These are phyloP conservation scores for Fistulifera solaris DNA, from an alignment of 108 stramenopile species.

Conservation along the genomic window DNA sequence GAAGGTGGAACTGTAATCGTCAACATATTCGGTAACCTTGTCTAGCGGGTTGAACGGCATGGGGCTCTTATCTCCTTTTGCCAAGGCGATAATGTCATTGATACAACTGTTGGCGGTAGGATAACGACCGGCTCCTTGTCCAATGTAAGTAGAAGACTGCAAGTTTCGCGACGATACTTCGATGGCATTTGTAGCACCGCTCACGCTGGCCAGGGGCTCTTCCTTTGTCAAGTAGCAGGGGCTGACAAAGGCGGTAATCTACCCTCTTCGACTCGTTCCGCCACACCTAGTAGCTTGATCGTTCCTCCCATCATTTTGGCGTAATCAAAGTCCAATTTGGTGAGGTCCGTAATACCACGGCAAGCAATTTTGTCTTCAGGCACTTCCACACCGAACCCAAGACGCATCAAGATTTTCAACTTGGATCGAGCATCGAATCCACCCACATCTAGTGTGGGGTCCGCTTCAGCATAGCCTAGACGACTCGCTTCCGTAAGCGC, in stretches of 20 bases:
- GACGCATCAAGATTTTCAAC: slow-evolving; percentile 79
- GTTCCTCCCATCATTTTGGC: slow-evolving; percentile 87
- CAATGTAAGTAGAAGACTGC: slow-evolving; percentile 64
- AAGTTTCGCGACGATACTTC: slow-evolving; percentile 73
- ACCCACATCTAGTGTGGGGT: slow-evolving; percentile 89
- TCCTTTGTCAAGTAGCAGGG: slow-evolving; percentile 70
- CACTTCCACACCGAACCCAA: slow-evolving; percentile 81
- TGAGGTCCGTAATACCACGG: slow-evolving; percentile 75
- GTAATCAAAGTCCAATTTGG: slow-evolving; percentile 82
- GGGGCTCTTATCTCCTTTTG: slow-evolving; percentile 61
- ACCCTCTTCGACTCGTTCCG: slow-evolving; percentile 39
- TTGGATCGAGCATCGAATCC: slow-evolving; percentile 87
- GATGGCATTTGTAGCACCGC: slow-evolving; percentile 80
- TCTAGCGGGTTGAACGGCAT: slow-evolving; percentile 63
- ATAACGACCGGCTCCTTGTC: slow-evolving; percentile 84
- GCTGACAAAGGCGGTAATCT: slow-evolving; percentile 75
- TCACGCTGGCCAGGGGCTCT: slow-evolving; percentile 65
- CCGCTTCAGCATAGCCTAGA: slow-evolving; percentile 92
- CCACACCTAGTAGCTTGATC: slow-evolving; percentile 78
- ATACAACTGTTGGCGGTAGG: slow-evolving; percentile 81
- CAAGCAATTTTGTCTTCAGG: slow-evolving; percentile 76
- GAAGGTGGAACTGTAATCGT: slow-evolving; percentile 75
- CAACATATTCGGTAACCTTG: slow-evolving; percentile 41
- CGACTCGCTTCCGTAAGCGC: slow-evolving; percentile 79
- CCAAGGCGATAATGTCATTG: slow-evolving; percentile 76